Conservation (phyloP, 495 filamentous ascomycete species). For the Penicillium malachiteum region DNA sequence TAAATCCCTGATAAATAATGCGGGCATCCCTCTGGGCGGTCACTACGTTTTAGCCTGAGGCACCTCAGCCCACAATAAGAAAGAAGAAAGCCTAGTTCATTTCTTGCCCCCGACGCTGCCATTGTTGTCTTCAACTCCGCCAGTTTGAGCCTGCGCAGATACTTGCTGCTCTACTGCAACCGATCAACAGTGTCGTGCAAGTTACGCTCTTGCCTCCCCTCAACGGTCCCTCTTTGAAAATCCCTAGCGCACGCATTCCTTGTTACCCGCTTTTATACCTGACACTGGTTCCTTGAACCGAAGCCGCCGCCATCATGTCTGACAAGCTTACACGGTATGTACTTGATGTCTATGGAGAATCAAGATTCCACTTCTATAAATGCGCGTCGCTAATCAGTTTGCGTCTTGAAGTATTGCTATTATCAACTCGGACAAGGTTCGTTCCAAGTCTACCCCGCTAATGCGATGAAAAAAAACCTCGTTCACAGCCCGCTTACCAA, state of each 20-base stretch:
- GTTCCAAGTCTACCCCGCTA: slow-evolving; percentile 38
- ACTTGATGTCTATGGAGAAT: background rate
- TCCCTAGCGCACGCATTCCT: slow-evolving; percentile 10
- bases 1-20: slow-evolving; percentile 33
- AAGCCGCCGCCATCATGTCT: slow-evolving; percentile 57
- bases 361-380: background rate
- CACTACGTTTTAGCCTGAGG: slow-evolving; percentile 25
- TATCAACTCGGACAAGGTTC: slow-evolving; percentile 93
- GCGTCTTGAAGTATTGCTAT: slow-evolving; percentile 78
- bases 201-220: slow-evolving; percentile 16
- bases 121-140: slow-evolving; percentile 17
- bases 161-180: slow-evolving; percentile 23
- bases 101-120: slow-evolving; percentile 22
- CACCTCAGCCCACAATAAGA: slow-evolving; percentile 27
- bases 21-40: slow-evolving; percentile 18
- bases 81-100: slow-evolving; percentile 21
- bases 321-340: slow-evolving; percentile 82
- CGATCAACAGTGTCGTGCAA: slow-evolving; percentile 10
- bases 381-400: slow-evolving; percentile 14
- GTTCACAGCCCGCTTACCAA: slow-evolving; percentile 34
- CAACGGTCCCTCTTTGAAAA: slow-evolving; percentile 6
- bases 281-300: slow-evolving; percentile 24
- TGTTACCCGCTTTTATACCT: slow-evolving; percentile 16
- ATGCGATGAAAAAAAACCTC: slow-evolving; percentile 13
- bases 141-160: slow-evolving; percentile 24